Evolutionary conservation across 345 rosid species (phyloP), one percentile per base, ranked within the genome.

Genomic region (Arabis hirsuta): DNA sequence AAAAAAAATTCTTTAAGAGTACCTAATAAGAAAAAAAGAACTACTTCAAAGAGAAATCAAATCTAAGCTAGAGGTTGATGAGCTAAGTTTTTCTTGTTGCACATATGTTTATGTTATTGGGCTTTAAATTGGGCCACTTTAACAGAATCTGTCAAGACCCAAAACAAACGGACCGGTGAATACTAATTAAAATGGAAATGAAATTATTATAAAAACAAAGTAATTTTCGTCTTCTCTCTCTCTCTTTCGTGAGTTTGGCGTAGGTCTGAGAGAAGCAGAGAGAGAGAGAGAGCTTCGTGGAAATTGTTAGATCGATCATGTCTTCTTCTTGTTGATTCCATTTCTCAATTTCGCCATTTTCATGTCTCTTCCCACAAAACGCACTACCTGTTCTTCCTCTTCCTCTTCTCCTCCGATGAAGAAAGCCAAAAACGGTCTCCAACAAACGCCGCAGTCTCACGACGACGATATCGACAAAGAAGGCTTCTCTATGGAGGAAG

Each of bases 301-400:
- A 8, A 61, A 43, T 7, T 36, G 12, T 43, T 63, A 10, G 41
- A 62, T 38, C 54, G 41, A 47, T 54, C 19, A 67, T 67, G 72
- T 67, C 48, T 39, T 69, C 16, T 62, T 58, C 62, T 57, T 58
- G 48, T 31, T 62, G 27, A 39, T 51, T 65, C 47, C 50, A 8
- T 14, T 26, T 55, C 59, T 44, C 54, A 13, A 20, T 48, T 50
- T 46, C 20, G 14, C 59, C 59, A 41, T 55, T 65, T 73, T 53
- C 70, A 88, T 88, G 94, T 88, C 91, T 83, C 86, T 79, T 81
- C 88, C 93, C 79, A 83, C 81, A 79, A 88, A 84, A 78, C 91
- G 89, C 85, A 76, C 85, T 62, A 68, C 75, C 76, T 52, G 54
- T 69, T 58, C 69, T 13, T 32, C 67, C 14, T 44, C 76, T 32